Evolutionary conservation across 305 asterid species (phyloP).

Genomic region (Fraxinus sp.): DNA sequence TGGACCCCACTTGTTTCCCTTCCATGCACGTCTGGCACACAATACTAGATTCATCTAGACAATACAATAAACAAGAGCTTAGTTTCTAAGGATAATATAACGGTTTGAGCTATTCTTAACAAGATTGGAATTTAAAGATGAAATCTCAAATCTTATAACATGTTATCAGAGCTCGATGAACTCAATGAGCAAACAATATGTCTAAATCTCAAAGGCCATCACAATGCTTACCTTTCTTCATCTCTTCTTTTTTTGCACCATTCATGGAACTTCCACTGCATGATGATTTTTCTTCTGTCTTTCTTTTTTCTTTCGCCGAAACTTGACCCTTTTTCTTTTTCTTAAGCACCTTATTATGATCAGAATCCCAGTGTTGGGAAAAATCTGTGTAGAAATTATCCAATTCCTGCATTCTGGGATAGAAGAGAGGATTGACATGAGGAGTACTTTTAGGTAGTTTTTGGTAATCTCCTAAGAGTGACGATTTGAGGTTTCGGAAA

Average conservation of each 20-base stretch:
- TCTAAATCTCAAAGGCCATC: background rate
- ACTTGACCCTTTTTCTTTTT: constrained; percentile 22
- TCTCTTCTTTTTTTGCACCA: constrained; percentile 33
- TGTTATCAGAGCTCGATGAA: background rate
- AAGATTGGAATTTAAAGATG: background rate
- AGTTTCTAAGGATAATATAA: background rate
- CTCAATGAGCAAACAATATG: background rate
- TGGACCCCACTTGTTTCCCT: constrained; percentile 25
- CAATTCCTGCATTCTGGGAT: constrained; percentile 41
- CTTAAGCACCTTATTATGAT: constrained; percentile 16
- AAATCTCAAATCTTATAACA: background rate
- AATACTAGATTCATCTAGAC: background rate
- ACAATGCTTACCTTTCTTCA: constrained; percentile 12
- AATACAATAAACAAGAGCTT: background rate
- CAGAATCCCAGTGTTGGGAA: constrained; percentile 27
- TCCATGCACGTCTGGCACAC: constrained; percentile 1
- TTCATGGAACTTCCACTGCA: constrained; percentile 26
- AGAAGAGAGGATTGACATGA: constrained; percentile 31
- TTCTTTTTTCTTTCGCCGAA: constrained; percentile 17
- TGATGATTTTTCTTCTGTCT: constrained; percentile 30
- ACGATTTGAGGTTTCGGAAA: constrained; percentile 42
- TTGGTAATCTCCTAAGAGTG: constrained; percentile 35
- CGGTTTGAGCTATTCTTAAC: background rate
- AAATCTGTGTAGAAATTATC: constrained; percentile 42
- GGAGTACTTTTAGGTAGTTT: constrained; percentile 40